These are phyloP conservation scores for Hyphodiscus hymeniophilus DNA, from an alignment of 495 filamentous ascomycete genomes.

Conservation along the genomic window DNA sequence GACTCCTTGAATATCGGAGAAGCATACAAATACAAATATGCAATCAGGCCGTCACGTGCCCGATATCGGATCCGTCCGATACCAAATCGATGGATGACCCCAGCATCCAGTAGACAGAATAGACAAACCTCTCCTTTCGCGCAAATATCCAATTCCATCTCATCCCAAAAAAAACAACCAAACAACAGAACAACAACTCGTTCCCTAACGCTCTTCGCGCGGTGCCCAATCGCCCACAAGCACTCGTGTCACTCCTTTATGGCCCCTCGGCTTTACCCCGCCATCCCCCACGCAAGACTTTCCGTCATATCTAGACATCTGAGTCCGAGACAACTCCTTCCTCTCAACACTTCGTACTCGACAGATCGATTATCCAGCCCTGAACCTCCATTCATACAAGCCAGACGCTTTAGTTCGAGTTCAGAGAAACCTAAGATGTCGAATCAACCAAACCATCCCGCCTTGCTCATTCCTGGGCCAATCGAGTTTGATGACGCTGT, in stretches of 20 bases:
- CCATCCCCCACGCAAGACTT: slow-evolving; percentile 53
- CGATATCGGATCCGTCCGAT: too few relatives aligned
- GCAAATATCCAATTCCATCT: too few relatives aligned
- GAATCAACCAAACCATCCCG: slow-evolving; percentile 67
- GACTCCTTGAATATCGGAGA: too few relatives aligned
- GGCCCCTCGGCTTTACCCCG: slow-evolving; percentile 19
- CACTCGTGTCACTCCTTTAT: slow-evolving; percentile 20
- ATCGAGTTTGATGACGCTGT: slow-evolving; percentile 99
- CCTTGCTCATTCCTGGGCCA: slow-evolving; percentile 82
- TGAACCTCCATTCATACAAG: slow-evolving; percentile 19
- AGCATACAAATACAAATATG: too few relatives aligned
- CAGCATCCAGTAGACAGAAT: too few relatives aligned
- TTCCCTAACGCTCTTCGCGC: not conserved
- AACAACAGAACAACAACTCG: too few relatives aligned
- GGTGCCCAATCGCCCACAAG: slow-evolving; percentile 11
- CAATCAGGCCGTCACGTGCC: too few relatives aligned
- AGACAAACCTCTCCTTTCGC: too few relatives aligned
- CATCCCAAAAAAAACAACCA: too few relatives aligned
- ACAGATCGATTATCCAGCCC: slow-evolving; percentile 28
- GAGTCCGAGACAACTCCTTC: slow-evolving; percentile 51
- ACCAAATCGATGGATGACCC: too few relatives aligned
- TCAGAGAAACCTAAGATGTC: slow-evolving; percentile 53
- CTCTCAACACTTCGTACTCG: slow-evolving; percentile 60
- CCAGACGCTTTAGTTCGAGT: slow-evolving; percentile 16
- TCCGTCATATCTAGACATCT: slow-evolving; percentile 79